Percentiles rank a stretch among this genome's conserved stretches.
phyloP scores from a whole-genome alignment of 1,139 yeast species.

The Scheffersomyces cryptocercus region DNA sequence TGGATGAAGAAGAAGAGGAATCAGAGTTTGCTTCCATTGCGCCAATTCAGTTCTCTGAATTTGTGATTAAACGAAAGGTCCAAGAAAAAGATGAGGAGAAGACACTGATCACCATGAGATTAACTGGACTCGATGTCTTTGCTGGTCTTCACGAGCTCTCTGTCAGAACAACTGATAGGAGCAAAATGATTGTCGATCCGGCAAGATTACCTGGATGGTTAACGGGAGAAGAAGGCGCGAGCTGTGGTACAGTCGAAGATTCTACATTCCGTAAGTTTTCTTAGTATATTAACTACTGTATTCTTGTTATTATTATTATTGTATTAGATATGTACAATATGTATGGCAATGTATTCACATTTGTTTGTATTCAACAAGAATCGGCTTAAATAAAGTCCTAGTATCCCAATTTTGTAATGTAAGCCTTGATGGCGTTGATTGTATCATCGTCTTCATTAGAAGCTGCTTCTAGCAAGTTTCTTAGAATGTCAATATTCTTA shows the following conservation, averaged over 20 bases:
- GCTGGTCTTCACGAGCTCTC: conserved; percentile 79
- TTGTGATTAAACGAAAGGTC: conserved; percentile 33
- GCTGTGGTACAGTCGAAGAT: conserved; percentile 48
- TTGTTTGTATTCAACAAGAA: too few species aligned
- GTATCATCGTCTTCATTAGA: conserved; percentile 20
- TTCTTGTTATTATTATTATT: not conserved
- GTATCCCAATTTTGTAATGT: conserved; percentile 33
- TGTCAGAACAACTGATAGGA: conserved; percentile 25
- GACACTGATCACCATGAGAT: conserved; percentile 44
- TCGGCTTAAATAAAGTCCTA: conserved; percentile 6
- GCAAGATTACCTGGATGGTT: conserved; percentile 69
- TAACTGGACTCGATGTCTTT: conserved; percentile 75
- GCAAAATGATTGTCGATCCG: conserved; percentile 52
- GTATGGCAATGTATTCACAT: too few species aligned
- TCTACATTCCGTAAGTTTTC: conserved; percentile 32
- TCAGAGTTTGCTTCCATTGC: conserved; percentile 50
- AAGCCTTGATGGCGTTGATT: conserved; percentile 22
- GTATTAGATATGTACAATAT: too few species aligned
- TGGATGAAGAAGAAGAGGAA: conserved; percentile 19
- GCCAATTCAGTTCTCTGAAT: conserved; percentile 56
- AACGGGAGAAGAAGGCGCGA: conserved; percentile 71
- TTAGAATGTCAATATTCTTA: conserved; percentile 51
- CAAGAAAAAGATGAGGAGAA: conserved; percentile 10
- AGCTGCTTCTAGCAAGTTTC: conserved; percentile 28
- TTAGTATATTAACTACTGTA: not conserved